Base-by-base conservation (phyloP, 192 early-diverging fungal genomes). In the Podila epigama region DNA sequence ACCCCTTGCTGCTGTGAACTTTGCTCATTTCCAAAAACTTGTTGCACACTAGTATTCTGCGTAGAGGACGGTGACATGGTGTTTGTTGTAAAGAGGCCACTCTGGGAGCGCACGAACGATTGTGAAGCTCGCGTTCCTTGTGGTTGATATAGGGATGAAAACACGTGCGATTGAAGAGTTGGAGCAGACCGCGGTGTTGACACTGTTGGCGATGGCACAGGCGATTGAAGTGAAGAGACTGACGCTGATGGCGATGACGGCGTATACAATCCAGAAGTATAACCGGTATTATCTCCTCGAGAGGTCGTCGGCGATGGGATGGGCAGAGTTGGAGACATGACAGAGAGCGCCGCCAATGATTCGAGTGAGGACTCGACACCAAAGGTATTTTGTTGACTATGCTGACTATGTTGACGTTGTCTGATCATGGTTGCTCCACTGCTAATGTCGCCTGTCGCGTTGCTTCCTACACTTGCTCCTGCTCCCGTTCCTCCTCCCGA, bases 281-380 rank as follows among this genome's bases (percentile, higher is more conserved):
- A 44, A 15, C 42, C 61, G 16, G 56, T 51, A n/a, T 37, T 56
- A 25, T n/a, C n/a, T n/a, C 37, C 29, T n/a, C 52, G 13, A 8
- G 60, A 56, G 1, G 33, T n/a, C 25, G 28, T 44, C 5, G 31
- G 41, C 4, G 27, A 1, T 3, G 36, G 37, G 42, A 11, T 25
- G 35, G 67, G 44, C 12, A n/a, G 44, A 8, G 50, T 54, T 6
- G 69, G 37, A 5, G 63, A 31, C 64, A 75, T 75, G 34, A 75
- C 70, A 37, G 70, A 75, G 7, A 75, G 63, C 12, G 59, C 58
- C 10, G 44, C 44, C n/a, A 48, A 22, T 5, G 44, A 48, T 8
- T 63, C 63, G 10, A 75, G 39, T 0, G 70, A 59, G 0, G 58
- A 66, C 28, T 75, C 72, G 52, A 66, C 40, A 2, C 55, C 56